Percentiles rank a stretch among this genome's conserved stretches.
phyloP scores from a whole-genome alignment of 441 rosid genomes.

The Croton laevigatus region DNA sequence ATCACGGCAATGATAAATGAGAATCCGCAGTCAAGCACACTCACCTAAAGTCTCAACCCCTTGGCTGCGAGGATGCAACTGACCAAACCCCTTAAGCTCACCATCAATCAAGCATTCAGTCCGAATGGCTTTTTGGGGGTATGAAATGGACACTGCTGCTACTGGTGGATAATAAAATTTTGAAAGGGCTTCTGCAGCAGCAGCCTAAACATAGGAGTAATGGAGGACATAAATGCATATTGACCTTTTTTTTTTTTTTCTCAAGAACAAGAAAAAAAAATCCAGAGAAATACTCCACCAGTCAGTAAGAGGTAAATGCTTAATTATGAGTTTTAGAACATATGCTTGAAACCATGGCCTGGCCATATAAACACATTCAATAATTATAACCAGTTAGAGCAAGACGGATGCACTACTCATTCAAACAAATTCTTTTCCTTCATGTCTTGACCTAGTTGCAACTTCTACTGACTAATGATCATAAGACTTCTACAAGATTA shows the following conservation, averaged over 20 bases:
- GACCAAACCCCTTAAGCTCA: conserved; percentile 94
- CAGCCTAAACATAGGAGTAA: conserved; percentile 39
- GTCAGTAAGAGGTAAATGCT: not conserved
- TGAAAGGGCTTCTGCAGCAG: conserved; percentile 79
- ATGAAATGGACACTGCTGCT: conserved; percentile 87
- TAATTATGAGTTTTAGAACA: not conserved
- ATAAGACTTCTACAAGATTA: not conserved
- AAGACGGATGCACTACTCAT: not conserved
- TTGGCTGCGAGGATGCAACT: conserved; percentile 94
- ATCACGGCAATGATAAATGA: conserved; percentile 5
- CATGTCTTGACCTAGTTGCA: not conserved
- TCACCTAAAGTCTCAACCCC: conserved; percentile 95
- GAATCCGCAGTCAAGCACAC: not conserved
- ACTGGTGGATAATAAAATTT: conserved; percentile 93
- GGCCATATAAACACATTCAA: not conserved
- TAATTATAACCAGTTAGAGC: not conserved
- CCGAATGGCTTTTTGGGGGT: conserved; percentile 83
- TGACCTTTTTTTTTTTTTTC: conserved; percentile 1
- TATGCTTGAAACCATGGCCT: conserved; percentile 2
- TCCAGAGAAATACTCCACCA: not conserved
- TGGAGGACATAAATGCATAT: not conserved
- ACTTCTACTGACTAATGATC: not conserved
- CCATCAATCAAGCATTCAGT: conserved; percentile 73
- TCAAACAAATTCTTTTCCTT: not conserved
- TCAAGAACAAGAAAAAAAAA: not conserved